Base-by-base conservation (phyloP, 2,329 filamentous ascomycete genomes). In the Sarocladiaceae sp. region DNA sequence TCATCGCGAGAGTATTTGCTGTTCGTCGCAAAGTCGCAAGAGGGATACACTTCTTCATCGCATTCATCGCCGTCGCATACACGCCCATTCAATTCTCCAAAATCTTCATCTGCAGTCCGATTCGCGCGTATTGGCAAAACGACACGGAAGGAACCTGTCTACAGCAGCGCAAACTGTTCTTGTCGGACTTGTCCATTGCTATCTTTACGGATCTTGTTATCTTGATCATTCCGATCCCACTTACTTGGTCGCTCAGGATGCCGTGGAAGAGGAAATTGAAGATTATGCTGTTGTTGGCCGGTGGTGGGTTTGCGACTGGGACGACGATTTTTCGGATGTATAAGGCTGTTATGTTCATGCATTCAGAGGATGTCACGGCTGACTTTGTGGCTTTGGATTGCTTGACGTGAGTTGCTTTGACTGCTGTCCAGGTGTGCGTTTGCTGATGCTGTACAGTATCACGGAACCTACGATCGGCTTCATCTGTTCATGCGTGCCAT, bases 171-270 rank as follows among this genome's bases (percentile, higher is more conserved):
- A 60, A 59, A 22, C 42, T 71, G 5, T 71, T 70, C 52, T 58
- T 65, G 3, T 59, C 62, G 10, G 68, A 70, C 37, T 59, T 64
- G 1, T 54, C 60, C 12, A 53, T 68, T 12, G 65, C 62, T 37
- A 61, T 66, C 13, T 31, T 68, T 5, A 68, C 64, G 20, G 67
- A 70, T 51, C 52, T 65, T 22, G 57, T 66, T 33, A 65, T 70
- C 17, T 57, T 71, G 23, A 13, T 67, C 8, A 50, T 71, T 5
- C 68, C 68, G 2, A 57, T 69, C 8, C 60, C 64, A 0, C 53
- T 70, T 42, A 61, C 62, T 2, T 66, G 62, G 63, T 58, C 55
- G 1, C 53, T 70, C 28, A 58, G 61, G 15, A 57, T 66, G 51
- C 55, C 61, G 1, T 26, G 58, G 18, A 47, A 44, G 3, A 65